Evolutionary conservation across 1,284 basidiomycete genomes (phyloP).

Genomic region (Testicularia cyperi): DNA sequence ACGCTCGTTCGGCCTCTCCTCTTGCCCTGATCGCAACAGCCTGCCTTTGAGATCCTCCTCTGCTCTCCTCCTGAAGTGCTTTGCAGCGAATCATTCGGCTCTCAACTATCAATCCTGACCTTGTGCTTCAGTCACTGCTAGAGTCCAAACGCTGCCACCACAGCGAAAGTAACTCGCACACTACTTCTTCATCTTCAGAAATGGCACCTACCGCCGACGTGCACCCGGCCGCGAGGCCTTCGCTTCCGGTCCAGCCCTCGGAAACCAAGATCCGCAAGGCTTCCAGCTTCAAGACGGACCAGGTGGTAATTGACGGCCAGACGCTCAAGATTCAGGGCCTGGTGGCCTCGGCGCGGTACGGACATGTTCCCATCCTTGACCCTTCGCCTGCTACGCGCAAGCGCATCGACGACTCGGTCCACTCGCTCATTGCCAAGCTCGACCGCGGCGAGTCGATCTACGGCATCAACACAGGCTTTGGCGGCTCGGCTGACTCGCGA

Average conservation of each 20-base stretch:
- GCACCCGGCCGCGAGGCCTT: slow-evolving; percentile 8
- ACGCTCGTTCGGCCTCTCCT: too few relatives aligned
- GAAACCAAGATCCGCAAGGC: slow-evolving; percentile 34
- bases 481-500: slow-evolving; percentile 49
- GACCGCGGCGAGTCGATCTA: slow-evolving; percentile 49
- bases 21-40: too few relatives aligned
- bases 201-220: slow-evolving; percentile 34
- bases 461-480: slow-evolving; percentile 52
- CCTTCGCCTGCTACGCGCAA: slow-evolving; percentile 24
- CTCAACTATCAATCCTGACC: too few relatives aligned
- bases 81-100: too few relatives aligned
- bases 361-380: slow-evolving; percentile 42
- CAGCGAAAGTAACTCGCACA: slow-evolving; percentile 3
- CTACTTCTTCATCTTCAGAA: slow-evolving; percentile 1
- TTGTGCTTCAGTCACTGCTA: too few relatives aligned
- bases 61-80: too few relatives aligned
- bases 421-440: slow-evolving; percentile 39
- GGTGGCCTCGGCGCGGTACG: slow-evolving; percentile 44
- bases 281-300: slow-evolving; percentile 31
- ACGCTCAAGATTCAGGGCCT: slow-evolving; percentile 41
- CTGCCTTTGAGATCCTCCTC: too few relatives aligned
- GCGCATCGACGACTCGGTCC: slow-evolving; percentile 47
- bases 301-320: slow-evolving; percentile 43
- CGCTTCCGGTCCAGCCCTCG: slow-evolving; percentile 20
- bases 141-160: slow-evolving; percentile 1